Evolutionary conservation across 2,329 filamentous ascomycete species (phyloP), one percentile per base, ranked within the genome.

Genomic region (Coniochaeta sp.): DNA sequence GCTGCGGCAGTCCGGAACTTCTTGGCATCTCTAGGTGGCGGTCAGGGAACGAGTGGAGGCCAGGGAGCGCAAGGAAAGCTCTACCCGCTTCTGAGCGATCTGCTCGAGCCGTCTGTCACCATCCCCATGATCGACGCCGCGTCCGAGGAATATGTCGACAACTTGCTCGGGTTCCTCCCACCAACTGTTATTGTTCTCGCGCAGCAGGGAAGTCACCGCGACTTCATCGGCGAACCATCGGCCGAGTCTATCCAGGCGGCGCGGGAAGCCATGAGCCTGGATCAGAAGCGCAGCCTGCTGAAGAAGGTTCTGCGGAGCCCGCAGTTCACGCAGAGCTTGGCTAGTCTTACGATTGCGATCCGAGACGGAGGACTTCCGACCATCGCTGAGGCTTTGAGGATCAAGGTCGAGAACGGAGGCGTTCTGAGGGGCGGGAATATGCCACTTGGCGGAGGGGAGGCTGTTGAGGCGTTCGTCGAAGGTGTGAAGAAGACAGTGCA

Each of bases 351-450:
- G 0, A 86, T 92, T 74, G 95, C 95, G 14, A 79, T 99, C 60
- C 82, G 92, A 61, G 93, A 98, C 67, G 95, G 95, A 14, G 95
- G 93, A 0, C 76, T 99, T 61, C 93, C 93, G 5, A 96, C 88
- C 67, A 89, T 99, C 64, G 89, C 91, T 7, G 92, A 96, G 68
- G 93, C 93, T 4, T 78, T 99, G 43, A 84, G 87, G 7, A 84
- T 98, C 61, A 85, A 86, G 66, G 85, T 99, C 22, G 83, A 89
- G 69, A 91, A 96, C 70, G 89, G 89, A n/a, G 93, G 93, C 3
- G 89, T 90, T 64, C 82, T 96, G 69, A 82, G 82, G 63, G 87
- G 89, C 60, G 88, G 90, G 6, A 89, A 85, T 58, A 87, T 97
- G 78, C 93, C 93, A 1, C 75, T 97, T 54, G 93, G 93, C 50